phyloP scores from a whole-genome alignment of 139 green algal species.

The Coelastrella sp. region DNA sequence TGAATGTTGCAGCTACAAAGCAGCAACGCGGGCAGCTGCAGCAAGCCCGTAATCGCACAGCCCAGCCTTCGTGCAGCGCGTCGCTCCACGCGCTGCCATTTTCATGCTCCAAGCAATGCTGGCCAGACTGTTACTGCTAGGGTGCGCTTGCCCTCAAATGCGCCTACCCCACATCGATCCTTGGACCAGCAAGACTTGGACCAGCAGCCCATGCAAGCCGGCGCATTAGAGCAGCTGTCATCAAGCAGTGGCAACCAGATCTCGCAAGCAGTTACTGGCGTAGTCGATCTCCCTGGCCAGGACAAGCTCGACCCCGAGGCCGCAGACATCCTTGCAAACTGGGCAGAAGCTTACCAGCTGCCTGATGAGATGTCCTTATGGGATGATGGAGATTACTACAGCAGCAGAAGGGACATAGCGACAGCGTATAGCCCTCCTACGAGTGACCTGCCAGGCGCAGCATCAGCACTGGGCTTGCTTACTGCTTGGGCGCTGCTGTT shows the following conservation, averaged over 20 bases:
- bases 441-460: constrained; percentile 10
- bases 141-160: background rate
- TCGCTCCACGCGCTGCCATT: background rate
- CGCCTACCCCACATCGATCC: background rate
- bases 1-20: background rate
- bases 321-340: background rate
- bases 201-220: background rate
- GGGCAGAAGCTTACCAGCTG: constrained; percentile 1
- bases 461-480: constrained; percentile 23
- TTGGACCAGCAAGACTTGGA: background rate
- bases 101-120: background rate
- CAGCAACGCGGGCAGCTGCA: background rate
- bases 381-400: constrained; percentile 29
- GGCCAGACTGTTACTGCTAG: background rate
- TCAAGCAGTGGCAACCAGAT: background rate
- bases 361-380: constrained; percentile 42
- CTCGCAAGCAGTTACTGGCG: background rate
- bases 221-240: background rate
- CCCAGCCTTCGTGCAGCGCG: background rate
- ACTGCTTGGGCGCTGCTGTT: constrained; percentile 31
- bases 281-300: background rate
- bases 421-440: constrained; percentile 2
- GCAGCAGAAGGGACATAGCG: constrained; percentile 17
- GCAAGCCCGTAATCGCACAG: background rate
- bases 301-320: background rate